Evolutionary conservation across 1,284 basidiomycete genomes (phyloP).

Genomic region (Cutaneotrichosporon dermatis): DNA sequence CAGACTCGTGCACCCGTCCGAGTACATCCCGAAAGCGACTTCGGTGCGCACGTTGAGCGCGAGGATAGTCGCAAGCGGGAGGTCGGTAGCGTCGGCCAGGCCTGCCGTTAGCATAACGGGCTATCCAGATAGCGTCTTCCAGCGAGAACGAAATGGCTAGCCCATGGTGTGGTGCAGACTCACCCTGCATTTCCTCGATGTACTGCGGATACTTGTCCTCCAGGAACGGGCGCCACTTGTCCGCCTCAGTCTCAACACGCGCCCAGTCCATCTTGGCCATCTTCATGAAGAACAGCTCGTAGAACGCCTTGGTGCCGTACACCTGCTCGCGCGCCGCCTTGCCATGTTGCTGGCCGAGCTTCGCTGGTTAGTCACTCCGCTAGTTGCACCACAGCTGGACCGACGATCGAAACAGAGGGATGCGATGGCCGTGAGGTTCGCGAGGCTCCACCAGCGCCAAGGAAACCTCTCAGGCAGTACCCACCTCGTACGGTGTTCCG

Average conservation of each 20-base stretch:
- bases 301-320: slow-evolving; percentile 19
- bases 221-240: slow-evolving; percentile 16
- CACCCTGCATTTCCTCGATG: slow-evolving; percentile 19
- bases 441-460: background rate
- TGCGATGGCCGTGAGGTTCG: background rate
- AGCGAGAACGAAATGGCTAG: no score
- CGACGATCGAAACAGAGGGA: no score
- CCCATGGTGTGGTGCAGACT: background rate
- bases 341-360: slow-evolving; percentile 20
- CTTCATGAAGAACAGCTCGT: slow-evolving; percentile 13
- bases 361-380: no score
- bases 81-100: slow-evolving; percentile 12
- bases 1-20: slow-evolving; percentile 18
- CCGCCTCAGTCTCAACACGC: slow-evolving; percentile 8
- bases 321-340: slow-evolving; percentile 9
- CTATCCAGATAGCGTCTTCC: no score
- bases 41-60: slow-evolving; percentile 23
- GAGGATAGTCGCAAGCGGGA: slow-evolving; percentile 7
- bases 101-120: slow-evolving; percentile 5
- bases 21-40: slow-evolving; percentile 17
- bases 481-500: slow-evolving; percentile 17
- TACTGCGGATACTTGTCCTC: slow-evolving; percentile 12
- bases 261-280: slow-evolving; percentile 18
- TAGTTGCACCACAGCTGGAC: no score
- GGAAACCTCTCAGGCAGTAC: background rate